Evolutionary conservation across 345 rosid genomes (phyloP).

Genomic region (Bruguiera sexangula): DNA sequence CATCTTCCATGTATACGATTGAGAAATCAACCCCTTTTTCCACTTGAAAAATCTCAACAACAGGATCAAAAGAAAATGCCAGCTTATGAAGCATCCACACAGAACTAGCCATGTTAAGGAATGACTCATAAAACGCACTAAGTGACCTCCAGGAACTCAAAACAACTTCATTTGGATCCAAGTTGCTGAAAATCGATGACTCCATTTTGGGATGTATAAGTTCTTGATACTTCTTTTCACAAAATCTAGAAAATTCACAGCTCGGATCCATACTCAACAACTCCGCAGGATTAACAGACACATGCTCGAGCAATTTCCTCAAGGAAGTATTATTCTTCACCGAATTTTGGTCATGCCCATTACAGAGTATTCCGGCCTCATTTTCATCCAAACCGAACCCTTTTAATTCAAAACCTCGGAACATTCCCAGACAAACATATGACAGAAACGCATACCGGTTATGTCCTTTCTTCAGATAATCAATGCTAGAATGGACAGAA

Average conservation of each 20-base stretch:
- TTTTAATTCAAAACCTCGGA: slow-evolving; percentile 59
- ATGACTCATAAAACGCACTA: slow-evolving; percentile 63
- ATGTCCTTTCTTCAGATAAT: slow-evolving; percentile 54
- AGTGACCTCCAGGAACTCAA: slow-evolving; percentile 85
- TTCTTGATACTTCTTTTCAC: slow-evolving; percentile 83
- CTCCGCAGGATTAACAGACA: slow-evolving; percentile 76
- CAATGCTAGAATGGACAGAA: slow-evolving; percentile 56
- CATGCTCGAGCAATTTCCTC: slow-evolving; percentile 73
- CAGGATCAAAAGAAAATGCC: slow-evolving; percentile 80
- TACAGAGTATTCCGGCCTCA: slow-evolving; percentile 19
- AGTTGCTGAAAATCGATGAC: slow-evolving; percentile 67
- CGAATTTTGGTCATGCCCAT: slow-evolving; percentile 34
- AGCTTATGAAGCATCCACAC: slow-evolving; percentile 76
- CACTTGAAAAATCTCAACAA: slow-evolving; percentile 77
- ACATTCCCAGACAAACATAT: slow-evolving; percentile 75
- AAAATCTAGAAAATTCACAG: slow-evolving; percentile 72
- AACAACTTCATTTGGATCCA: slow-evolving; percentile 65
- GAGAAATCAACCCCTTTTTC: slow-evolving; percentile 80
- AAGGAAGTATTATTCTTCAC: slow-evolving; percentile 29
- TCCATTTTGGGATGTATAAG: slow-evolving; percentile 89
- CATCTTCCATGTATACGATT: slow-evolving; percentile 83
- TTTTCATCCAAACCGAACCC: slow-evolving; percentile 42
- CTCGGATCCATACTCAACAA: slow-evolving; percentile 58
- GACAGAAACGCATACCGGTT: slow-evolving; percentile 67
- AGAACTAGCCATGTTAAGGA: slow-evolving; percentile 82